Evolutionary conservation across 2,329 filamentous ascomycete genomes (phyloP).

Genomic region (Hymenoscyphus fructigenus): DNA sequence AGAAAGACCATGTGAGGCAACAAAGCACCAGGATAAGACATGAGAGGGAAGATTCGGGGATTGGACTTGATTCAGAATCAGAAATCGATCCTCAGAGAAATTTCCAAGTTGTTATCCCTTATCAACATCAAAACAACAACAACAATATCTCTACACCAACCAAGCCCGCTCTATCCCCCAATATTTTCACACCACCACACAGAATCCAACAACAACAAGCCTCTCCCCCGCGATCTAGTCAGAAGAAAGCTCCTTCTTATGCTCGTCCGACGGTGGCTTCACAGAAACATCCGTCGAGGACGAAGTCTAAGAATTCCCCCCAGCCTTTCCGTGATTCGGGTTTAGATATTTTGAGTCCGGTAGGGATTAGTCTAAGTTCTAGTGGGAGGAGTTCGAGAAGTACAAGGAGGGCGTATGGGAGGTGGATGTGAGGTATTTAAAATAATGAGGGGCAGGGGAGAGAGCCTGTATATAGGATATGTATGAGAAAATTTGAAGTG

Average conservation of each 20-base stretch:
- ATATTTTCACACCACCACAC: neutral
- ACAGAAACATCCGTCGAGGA: neutral
- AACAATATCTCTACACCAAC: neutral
- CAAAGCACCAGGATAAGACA: neutral
- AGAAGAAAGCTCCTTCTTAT: neutral
- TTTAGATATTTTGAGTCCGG: neutral
- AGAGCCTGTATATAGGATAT: no score
- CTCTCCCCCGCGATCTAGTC: neutral
- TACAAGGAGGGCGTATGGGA: neutral
- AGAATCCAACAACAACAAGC: neutral
- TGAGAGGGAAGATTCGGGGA: constrained; percentile 7
- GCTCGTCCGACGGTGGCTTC: neutral
- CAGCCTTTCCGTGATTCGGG: neutral
- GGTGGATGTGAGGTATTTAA: no score
- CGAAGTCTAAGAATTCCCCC: neutral
- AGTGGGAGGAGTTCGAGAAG: neutral
- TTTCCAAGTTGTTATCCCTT: neutral
- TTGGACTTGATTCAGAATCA: constrained; percentile 4
- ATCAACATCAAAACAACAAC: neutral
- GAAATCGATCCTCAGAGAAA: neutral
- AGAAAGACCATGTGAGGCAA: neutral
- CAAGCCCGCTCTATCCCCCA: neutral
- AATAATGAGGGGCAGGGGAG: no score
- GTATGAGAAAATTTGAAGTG: no score
- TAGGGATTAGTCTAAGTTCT: neutral